Percentiles rank a stretch among this genome's conserved stretches.
These are phyloP conservation scores for Bipolaris victoriae DNA, from an alignment of 2,329 filamentous ascomycete species.

Conservation along the genomic window DNA sequence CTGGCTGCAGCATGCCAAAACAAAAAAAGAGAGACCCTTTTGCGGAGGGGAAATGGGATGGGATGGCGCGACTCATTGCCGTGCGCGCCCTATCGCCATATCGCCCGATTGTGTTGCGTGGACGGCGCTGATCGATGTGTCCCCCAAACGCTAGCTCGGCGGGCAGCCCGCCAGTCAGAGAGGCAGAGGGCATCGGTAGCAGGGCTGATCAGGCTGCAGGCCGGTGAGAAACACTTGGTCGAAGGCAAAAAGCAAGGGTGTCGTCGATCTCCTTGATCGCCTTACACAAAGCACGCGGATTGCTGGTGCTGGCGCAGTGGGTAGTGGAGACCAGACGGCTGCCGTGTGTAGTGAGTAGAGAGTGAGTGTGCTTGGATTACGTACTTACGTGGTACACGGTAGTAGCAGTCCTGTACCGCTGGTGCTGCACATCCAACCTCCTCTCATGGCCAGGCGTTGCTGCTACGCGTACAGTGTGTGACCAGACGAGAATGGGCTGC, in stretches of 20 bases:
- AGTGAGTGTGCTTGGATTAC: no score
- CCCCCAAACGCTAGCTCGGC: constrained; percentile 18
- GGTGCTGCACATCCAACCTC: neutral
- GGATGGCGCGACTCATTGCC: constrained; percentile 13
- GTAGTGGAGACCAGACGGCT: constrained; percentile 19
- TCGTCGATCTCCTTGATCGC: constrained; percentile 38
- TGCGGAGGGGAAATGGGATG: neutral
- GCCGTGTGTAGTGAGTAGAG: neutral
- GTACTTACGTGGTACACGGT: no score
- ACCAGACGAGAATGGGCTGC: constrained; percentile 16
- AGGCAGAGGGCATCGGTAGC: constrained; percentile 31
- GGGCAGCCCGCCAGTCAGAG: constrained; percentile 32
- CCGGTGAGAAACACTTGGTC: constrained; percentile 40
- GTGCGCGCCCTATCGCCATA: constrained; percentile 13
- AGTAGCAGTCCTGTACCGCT: neutral
- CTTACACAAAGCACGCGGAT: constrained; percentile 26
- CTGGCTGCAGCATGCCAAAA: neutral
- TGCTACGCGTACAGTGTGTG: no score
- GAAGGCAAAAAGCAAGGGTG: constrained; percentile 36
- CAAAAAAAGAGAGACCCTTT: neutral
- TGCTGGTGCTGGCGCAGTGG: constrained; percentile 40
- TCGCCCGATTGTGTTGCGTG: constrained; percentile 17
- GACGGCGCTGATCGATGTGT: constrained; percentile 30
- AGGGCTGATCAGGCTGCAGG: constrained; percentile 45
- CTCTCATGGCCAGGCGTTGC: no score